A percentile compares a stretch with the other conserved stretches of the same genome.
phyloP scores from a whole-genome alignment of 768 basidiomycete species.

The Phaeolepiota aurea region DNA sequence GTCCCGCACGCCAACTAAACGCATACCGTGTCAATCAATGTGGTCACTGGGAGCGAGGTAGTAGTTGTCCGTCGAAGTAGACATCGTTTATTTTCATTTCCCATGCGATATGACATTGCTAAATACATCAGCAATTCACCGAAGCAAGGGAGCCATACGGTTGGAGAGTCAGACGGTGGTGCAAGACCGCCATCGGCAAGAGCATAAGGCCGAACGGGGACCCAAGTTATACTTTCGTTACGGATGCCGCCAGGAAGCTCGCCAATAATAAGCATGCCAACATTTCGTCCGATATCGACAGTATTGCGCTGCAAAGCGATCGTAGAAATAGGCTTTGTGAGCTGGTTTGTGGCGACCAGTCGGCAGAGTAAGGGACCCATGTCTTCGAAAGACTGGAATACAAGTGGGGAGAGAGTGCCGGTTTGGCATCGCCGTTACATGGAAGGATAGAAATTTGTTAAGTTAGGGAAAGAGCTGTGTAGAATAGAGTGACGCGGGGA shows the following conservation, averaged over 20 bases:
- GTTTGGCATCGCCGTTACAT: constrained; percentile 6
- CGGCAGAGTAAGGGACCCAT: constrained; percentile 39
- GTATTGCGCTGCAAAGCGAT: constrained; percentile 64
- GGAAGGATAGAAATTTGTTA: constrained; percentile 9
- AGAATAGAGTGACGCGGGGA: too few species aligned
- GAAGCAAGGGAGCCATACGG: not conserved
- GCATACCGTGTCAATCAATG: constrained; percentile 64
- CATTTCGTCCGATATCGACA: constrained; percentile 60
- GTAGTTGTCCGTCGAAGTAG: constrained; percentile 53
- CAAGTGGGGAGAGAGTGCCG: constrained; percentile 1
- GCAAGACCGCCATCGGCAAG: constrained; percentile 42
- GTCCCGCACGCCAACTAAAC: constrained; percentile 63
- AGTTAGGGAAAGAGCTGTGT: constrained; percentile 6
- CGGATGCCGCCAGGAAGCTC: constrained; percentile 45
- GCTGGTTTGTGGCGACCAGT: constrained; percentile 26
- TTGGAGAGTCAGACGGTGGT: constrained; percentile 44
- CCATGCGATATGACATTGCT: constrained; percentile 63
- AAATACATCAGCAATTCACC: not conserved
- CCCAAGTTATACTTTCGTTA: constrained; percentile 54
- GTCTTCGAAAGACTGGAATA: constrained; percentile 30
- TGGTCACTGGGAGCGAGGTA: constrained; percentile 58
- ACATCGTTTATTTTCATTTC: constrained; percentile 67
- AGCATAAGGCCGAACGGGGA: constrained; percentile 49
- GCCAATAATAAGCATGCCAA: constrained; percentile 59
- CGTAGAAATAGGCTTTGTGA: constrained; percentile 40